Evolutionary conservation across 129 eudicot genomes (phyloP).

Genomic region (Cynara cardunculus): DNA sequence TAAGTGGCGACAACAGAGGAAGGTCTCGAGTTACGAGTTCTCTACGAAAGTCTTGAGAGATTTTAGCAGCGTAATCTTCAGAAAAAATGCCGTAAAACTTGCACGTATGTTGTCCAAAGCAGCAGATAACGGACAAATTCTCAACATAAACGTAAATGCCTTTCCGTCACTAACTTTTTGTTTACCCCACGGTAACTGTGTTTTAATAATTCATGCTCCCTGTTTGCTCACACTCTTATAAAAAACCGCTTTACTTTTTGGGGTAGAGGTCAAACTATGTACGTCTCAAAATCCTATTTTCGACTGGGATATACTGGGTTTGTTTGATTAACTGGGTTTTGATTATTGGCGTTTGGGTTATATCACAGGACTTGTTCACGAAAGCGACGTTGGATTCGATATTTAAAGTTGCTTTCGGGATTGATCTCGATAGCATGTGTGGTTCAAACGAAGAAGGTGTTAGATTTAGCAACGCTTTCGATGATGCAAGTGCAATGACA

Average conservation of each 20-base stretch:
- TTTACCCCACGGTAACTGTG: not conserved
- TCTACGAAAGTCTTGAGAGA: constrained; percentile 63
- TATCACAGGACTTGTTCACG: constrained; percentile 59
- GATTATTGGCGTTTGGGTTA: not conserved
- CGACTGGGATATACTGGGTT: not conserved
- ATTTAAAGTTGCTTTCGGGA: constrained; percentile 69
- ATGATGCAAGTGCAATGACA: constrained; percentile 52
- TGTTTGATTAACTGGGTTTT: not conserved
- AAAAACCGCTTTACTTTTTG: not conserved
- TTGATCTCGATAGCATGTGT: constrained; percentile 62
- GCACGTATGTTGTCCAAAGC: constrained; percentile 48
- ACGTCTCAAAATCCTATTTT: no score
- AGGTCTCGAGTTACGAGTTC: constrained; percentile 61
- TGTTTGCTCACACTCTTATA: not conserved
- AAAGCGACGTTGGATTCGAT: constrained; percentile 74
- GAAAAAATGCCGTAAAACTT: constrained; percentile 54
- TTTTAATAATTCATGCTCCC: not conserved
- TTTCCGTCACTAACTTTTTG: not conserved
- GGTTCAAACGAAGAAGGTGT: constrained; percentile 68
- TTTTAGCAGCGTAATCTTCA: constrained; percentile 54
- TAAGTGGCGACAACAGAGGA: constrained; percentile 70
- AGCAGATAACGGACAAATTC: constrained; percentile 29
- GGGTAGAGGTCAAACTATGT: not conserved
- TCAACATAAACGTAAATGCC: constrained; percentile 59
- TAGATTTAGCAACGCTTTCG: constrained; percentile 61